These are phyloP conservation scores for Silene conica DNA, from an alignment of 148 eudicot species.

Conservation along the genomic window DNA sequence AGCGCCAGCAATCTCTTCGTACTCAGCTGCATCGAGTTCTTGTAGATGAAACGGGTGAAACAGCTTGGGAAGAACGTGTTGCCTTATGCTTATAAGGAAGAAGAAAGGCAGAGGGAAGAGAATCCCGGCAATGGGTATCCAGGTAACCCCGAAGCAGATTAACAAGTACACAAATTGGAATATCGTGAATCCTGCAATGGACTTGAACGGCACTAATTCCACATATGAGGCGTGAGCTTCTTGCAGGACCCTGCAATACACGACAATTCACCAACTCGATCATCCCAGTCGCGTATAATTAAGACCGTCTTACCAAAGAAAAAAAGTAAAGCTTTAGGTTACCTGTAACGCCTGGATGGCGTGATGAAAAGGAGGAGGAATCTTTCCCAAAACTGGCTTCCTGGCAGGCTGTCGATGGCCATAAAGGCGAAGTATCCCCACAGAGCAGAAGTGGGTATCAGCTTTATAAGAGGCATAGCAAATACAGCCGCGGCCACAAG, in stretches of 20 bases:
- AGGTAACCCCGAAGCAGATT: slow-evolving; percentile 68
- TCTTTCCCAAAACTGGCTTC: slow-evolving; percentile 87
- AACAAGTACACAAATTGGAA: slow-evolving; percentile 54
- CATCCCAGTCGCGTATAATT: too few species aligned
- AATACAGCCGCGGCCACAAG: slow-evolving; percentile 51
- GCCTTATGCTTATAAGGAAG: slow-evolving; percentile 52
- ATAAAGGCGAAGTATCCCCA: slow-evolving; percentile 94
- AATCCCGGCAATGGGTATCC: slow-evolving; percentile 79
- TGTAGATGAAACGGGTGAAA: slow-evolving; percentile 50
- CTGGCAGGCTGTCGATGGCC: slow-evolving; percentile 84
- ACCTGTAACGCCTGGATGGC: slow-evolving; percentile 67
- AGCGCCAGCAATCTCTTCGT: slow-evolving; percentile 59
- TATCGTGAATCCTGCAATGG: slow-evolving; percentile 51
- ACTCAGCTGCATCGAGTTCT: slow-evolving; percentile 75
- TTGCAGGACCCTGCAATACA: slow-evolving; percentile 52
- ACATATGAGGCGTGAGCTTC: slow-evolving; percentile 63
- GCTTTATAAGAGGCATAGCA: slow-evolving; percentile 67
- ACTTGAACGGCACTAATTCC: slow-evolving; percentile 64
- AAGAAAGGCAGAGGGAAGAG: slow-evolving; percentile 74
- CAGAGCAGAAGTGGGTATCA: slow-evolving; percentile 75
- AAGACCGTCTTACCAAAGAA: too few species aligned
- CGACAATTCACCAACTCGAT: neutral
- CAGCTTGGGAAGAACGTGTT: slow-evolving; percentile 56
- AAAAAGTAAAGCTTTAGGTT: slow-evolving; percentile 20
- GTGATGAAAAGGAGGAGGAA: slow-evolving; percentile 62